Conservation (phyloP, 1,139 yeast genomes). For the Kodamaea ohmeri region DNA sequence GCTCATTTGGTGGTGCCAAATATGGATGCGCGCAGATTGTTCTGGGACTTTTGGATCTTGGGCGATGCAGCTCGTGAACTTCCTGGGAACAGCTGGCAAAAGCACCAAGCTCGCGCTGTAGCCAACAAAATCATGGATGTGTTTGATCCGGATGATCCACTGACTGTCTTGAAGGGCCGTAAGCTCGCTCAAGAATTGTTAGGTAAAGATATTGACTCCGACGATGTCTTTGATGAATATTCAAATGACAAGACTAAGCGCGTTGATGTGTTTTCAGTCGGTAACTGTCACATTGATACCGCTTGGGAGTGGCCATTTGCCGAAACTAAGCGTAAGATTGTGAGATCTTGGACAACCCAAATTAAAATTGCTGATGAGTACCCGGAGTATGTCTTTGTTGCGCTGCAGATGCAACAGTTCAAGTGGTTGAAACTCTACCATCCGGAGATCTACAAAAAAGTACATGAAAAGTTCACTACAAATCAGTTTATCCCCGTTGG, state of each 20-base stretch:
- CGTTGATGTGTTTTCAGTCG: slow-evolving; percentile 71
- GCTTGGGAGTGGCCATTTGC: slow-evolving; percentile 99
- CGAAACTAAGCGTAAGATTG: slow-evolving; percentile 86
- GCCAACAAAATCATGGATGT: slow-evolving; percentile 79
- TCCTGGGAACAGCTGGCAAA: slow-evolving; percentile 73
- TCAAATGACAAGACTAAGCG: slow-evolving; percentile 21
- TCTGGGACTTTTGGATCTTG: slow-evolving; percentile 81
- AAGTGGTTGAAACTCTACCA: slow-evolving; percentile 86
- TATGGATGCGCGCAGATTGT: slow-evolving; percentile 71
- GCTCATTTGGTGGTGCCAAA: slow-evolving; percentile 86
- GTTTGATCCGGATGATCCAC: slow-evolving; percentile 59
- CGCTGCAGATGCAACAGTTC: slow-evolving; percentile 95
- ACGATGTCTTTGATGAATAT: slow-evolving; percentile 51
- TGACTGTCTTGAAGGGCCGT: slow-evolving; percentile 59
- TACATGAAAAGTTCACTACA: slow-evolving; percentile 63
- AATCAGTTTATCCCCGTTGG: slow-evolving; percentile 89
- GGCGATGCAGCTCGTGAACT: slow-evolving; percentile 91
- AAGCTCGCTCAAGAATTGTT: slow-evolving; percentile 60
- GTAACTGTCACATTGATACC: slow-evolving; percentile 96
- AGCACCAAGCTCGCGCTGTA: slow-evolving; percentile 74
- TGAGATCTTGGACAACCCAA: slow-evolving; percentile 95
- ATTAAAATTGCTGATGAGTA: slow-evolving; percentile 77
- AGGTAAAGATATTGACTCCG: slow-evolving; percentile 63
- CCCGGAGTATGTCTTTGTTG: slow-evolving; percentile 91
- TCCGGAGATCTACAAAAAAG: slow-evolving; percentile 67